Evolutionary conservation across 805 yeast genomes (phyloP).

Genomic region (Schwanniomyces yamadae): DNA sequence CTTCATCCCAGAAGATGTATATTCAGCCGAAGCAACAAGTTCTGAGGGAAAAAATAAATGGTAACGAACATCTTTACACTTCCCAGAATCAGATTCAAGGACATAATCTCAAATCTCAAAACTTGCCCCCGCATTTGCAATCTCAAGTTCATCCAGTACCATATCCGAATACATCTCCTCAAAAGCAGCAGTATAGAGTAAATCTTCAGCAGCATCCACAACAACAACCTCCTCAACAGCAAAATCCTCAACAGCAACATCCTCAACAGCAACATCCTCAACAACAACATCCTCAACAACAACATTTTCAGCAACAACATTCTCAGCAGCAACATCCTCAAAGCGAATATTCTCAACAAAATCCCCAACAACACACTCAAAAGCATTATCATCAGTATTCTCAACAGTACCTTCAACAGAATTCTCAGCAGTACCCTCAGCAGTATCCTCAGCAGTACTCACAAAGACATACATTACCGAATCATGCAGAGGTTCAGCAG

Average conservation of each 20-base stretch:
- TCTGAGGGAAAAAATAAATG: too few species aligned
- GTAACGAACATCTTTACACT: too few species aligned
- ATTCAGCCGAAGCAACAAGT: too few species aligned
- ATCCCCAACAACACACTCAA: not conserved
- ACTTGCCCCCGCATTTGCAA: not conserved
- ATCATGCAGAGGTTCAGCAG: too few species aligned
- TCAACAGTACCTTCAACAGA: constrained; percentile 12
- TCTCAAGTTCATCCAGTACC: not conserved
- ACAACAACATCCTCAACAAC: constrained; percentile 15
- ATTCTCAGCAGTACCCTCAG: constrained; percentile 2
- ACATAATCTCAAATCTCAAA: too few species aligned
- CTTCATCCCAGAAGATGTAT: too few species aligned
- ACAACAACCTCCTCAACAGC: constrained; percentile 9
- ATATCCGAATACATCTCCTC: constrained; percentile 10
- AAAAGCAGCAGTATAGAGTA: constrained; percentile 1
- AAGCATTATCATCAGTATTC: constrained; percentile 15
- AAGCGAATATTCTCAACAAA: constrained; percentile 4
- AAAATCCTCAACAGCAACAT: constrained; percentile 1
- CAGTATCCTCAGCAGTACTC: too few species aligned
- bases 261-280: constrained; percentile 1
- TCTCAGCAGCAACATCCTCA: constrained; percentile 7
- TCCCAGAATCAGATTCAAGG: not conserved
- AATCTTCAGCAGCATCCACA: constrained; percentile 15
- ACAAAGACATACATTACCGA: too few species aligned
- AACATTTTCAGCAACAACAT: constrained; percentile 12